Percentiles rank a stretch among this genome's conserved stretches.
Evolutionary conservation across 1,139 yeast genomes (phyloP).

Genomic region (Hemisphaericaspora xylofermentans): DNA sequence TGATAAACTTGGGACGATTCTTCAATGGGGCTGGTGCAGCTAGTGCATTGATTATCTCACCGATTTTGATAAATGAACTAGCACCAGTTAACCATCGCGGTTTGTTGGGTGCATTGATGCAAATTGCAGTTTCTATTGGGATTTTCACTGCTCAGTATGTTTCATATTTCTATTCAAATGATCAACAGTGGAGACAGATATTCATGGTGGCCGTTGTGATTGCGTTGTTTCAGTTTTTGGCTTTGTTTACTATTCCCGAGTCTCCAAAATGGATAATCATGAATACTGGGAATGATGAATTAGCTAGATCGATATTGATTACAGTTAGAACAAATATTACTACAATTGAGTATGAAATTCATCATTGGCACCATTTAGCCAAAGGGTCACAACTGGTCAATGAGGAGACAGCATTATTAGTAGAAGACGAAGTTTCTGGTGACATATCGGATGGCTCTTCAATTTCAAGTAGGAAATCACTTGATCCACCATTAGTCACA

Average conservation of each 20-base stretch:
- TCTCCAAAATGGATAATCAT: conserved; percentile 43
- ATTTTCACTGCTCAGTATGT: conserved; percentile 34
- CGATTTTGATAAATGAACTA: conserved; percentile 38
- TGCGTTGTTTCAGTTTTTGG: conserved; percentile 29
- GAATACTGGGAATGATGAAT: conserved; percentile 26
- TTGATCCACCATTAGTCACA: conserved; percentile 29
- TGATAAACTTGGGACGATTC: conserved; percentile 30
- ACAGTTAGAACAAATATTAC: conserved; percentile 29
- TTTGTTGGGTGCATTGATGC: conserved; percentile 36
- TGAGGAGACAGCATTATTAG: conserved; percentile 3
- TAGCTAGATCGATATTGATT: conserved; percentile 29
- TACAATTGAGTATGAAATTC: conserved; percentile 34
- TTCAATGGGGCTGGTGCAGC: conserved; percentile 42
- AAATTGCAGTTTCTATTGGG: conserved; percentile 38
- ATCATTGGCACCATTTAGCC: conserved; percentile 37
- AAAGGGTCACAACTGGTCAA: conserved; percentile 5
- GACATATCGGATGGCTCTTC: conserved; percentile 4
- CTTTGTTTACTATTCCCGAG: conserved; percentile 34
- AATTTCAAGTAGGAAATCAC: conserved; percentile 23
- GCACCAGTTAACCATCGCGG: conserved; percentile 42
- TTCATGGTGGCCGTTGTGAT: conserved; percentile 27
- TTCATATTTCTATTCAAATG: conserved; percentile 33
- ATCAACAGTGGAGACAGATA: conserved; percentile 36
- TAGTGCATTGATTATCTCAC: conserved; percentile 36
- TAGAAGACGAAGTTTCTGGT: not conserved